Evolutionary conservation across 257 asterid genomes (phyloP).

Genomic region (Rehmannia glutinosa): DNA sequence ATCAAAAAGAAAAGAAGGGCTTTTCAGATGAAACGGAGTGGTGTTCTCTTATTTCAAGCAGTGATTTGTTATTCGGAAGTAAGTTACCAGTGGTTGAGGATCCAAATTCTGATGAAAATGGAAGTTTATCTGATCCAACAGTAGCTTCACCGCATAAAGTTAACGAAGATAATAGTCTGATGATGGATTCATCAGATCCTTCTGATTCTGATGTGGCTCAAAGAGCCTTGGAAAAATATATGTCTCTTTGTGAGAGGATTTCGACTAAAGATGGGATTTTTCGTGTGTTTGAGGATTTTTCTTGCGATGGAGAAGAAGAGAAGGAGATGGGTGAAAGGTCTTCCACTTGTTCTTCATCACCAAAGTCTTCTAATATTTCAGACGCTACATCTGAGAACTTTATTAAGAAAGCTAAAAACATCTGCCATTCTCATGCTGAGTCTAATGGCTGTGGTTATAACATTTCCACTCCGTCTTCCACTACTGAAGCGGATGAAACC

Average conservation of each 20-base stretch:
- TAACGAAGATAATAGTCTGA: not conserved
- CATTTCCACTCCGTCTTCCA: conserved; percentile 21
- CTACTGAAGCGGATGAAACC: too few species aligned
- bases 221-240: not conserved
- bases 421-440: conserved; percentile 4
- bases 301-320: conserved; percentile 14
- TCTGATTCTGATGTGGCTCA: conserved; percentile 18
- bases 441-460: conserved; percentile 5
- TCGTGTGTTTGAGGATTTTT: conserved; percentile 10
- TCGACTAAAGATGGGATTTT: conserved; percentile 13
- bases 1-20: conserved; percentile 10
- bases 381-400: conserved; percentile 18
- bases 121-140: conserved; percentile 5
- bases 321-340: conserved; percentile 8
- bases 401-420: conserved; percentile 20
- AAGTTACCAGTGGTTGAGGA: conserved; percentile 12
- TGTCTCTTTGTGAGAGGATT: conserved; percentile 2
- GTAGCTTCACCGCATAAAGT: conserved; percentile 13
- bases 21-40: conserved; percentile 20
- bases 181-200: conserved; percentile 17
- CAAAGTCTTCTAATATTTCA: conserved; percentile 15
- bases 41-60: conserved; percentile 13
- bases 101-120: conserved; percentile 9
- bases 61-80: conserved; percentile 11
- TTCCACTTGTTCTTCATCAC: conserved; percentile 22